Base-by-base conservation (phyloP, 208 protist species). In the Perkinsela sp. region DNA sequence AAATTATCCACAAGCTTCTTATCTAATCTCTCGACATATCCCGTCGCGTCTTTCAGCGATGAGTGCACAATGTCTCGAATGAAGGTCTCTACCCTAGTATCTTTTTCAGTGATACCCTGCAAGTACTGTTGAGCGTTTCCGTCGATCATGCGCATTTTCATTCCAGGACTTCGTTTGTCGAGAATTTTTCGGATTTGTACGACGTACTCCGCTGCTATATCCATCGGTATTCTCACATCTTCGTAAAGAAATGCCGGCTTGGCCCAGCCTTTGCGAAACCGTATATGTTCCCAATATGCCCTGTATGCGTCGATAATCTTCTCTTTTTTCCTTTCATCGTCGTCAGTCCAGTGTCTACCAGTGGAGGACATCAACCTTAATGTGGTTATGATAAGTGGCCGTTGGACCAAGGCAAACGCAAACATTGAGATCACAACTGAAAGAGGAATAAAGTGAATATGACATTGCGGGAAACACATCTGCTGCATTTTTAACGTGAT, bases 221-320 rank as follows among this genome's bases (percentile, higher is more conserved):
- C n/a, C 29, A 71, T 29, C 15, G 31, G 67, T 28, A 29, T n/a
- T 22, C 70, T 28, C 2, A 71, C 69, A 13, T 28, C 28, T 28
- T 71, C 69, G 28, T 29, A 28, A 2, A 28, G 13, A 29, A 71
- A 71, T 13, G 30, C 29, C 13, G 69, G 69, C 28, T 48, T 71
- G 29, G 69, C 69, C 69, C 69, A 71, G 6, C 69, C 69, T 31
- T 71, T 71, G 6, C 40, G 2, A 28, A 71, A 71, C 16, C 69
- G 29, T n/a, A 71, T 71, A 31, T 71, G 69, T 2, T 71, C 28
- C 69, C 69, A 71, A 67, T 69, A 71, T 31, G 29, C 57, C 68
- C 28, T 2, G 57, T 71, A 71, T 22, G 40, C 40, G 22, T 57
- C 40, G 6, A 57, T 57, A 22, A 57, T 57, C 40, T 57, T 57